Conservation (phyloP, 2,329 filamentous ascomycete genomes). For the Pseudocercospora pini-densiflorae region DNA sequence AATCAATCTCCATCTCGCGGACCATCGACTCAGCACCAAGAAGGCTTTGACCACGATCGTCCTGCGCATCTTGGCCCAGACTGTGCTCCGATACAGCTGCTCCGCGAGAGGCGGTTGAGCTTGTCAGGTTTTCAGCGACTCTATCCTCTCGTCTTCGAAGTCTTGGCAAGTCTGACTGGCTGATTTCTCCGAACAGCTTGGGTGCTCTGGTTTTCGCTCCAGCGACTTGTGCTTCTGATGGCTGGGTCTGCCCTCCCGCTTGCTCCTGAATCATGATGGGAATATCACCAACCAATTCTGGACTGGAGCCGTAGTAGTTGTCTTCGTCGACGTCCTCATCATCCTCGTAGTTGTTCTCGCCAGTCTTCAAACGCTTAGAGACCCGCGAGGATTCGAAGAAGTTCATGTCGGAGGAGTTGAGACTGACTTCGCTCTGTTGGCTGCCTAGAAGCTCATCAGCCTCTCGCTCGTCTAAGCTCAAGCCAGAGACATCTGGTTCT, state of each 20-base stretch:
- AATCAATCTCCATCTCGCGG: conserved; percentile 55
- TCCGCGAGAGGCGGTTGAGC: conserved; percentile 1
- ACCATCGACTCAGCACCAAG: conserved; percentile 54
- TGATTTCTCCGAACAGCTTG: conserved; percentile 66
- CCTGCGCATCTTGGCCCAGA: background rate
- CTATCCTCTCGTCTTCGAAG: conserved; percentile 8
- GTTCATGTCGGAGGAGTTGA: conserved; percentile 43
- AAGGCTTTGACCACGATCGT: conserved; percentile 43
- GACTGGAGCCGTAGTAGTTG: conserved; percentile 42
- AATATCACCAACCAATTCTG: conserved; percentile 42
- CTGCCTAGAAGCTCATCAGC: conserved; percentile 22
- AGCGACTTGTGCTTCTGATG: conserved; percentile 20
- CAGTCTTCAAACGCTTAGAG: conserved; percentile 52
- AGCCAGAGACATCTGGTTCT: conserved; percentile 61
- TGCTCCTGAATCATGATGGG: conserved; percentile 32
- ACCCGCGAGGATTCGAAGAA: conserved; percentile 44
- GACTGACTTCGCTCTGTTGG: conserved; percentile 36
- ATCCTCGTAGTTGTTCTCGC: conserved; percentile 44
- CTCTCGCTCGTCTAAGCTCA: conserved; percentile 61
- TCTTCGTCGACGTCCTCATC: conserved; percentile 40
- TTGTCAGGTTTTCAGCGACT: conserved; percentile 4
- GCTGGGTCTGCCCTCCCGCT: conserved; percentile 3
- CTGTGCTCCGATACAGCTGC: background rate
- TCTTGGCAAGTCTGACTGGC: conserved; percentile 57
- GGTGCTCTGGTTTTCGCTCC: conserved; percentile 22